These are phyloP conservation scores for Saccharomyces hybrid DNA, from an alignment of 1,139 yeast species.

Conservation along the genomic window DNA sequence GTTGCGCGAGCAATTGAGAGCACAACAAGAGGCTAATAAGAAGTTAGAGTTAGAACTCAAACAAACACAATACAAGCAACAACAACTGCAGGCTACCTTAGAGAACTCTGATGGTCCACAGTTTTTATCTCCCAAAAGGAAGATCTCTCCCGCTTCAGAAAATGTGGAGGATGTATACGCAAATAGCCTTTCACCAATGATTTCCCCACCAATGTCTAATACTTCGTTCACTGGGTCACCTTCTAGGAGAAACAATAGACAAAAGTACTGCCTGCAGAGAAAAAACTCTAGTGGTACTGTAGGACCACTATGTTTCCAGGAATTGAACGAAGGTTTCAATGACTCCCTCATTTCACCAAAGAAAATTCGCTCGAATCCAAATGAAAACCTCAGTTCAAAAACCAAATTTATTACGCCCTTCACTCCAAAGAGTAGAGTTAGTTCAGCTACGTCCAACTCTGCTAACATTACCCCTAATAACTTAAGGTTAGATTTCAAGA, in stretches of 20 bases:
- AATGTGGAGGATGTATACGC: background rate
- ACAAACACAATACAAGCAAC: constrained; percentile 11
- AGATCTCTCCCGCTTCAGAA: background rate
- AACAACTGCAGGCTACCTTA: constrained; percentile 10
- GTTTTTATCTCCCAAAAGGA: background rate
- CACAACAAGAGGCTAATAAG: constrained; percentile 13
- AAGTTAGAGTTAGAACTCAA: constrained; percentile 12
- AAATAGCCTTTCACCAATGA: constrained; percentile 5
- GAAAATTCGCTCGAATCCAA: background rate
- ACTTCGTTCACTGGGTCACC: constrained; percentile 8
- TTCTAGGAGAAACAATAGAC: constrained; percentile 4
- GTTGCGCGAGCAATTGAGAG: constrained; percentile 11
- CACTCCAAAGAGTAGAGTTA: constrained; percentile 4
- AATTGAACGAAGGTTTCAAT: background rate
- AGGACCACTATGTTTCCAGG: background rate
- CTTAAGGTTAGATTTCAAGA: constrained; percentile 4
- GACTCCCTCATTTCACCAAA: background rate
- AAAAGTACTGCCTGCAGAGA: constrained; percentile 4
- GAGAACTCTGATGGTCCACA: background rate
- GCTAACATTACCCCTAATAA: background rate
- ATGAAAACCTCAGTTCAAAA: background rate
- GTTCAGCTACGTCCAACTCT: background rate
- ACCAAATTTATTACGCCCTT: background rate
- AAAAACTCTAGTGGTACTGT: background rate
- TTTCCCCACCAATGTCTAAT: constrained; percentile 4